A percentile compares a stretch with the other conserved stretches of the same genome.
Conservation (phyloP, 202 grass and related monocot genomes). For the Setaria viridis region DNA sequence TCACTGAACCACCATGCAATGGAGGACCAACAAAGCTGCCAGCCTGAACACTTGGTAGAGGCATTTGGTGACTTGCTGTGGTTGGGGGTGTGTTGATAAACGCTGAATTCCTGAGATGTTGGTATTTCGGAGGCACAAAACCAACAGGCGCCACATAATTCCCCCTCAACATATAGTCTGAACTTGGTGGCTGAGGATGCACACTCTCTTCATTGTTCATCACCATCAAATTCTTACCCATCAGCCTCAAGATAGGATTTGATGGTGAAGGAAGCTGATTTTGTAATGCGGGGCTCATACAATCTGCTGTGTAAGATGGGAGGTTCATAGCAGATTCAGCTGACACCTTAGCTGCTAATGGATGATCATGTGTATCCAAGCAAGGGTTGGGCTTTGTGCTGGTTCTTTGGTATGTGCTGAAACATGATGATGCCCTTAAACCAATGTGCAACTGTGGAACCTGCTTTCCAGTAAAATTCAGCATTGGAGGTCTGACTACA, state of each 20-base stretch:
- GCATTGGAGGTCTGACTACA: slow-evolving; percentile 34
- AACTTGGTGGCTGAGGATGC: slow-evolving; percentile 57
- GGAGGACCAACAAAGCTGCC: slow-evolving; percentile 48
- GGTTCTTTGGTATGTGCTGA: slow-evolving; percentile 75
- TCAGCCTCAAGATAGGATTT: slow-evolving; percentile 85
- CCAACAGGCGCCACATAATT: slow-evolving; percentile 48
- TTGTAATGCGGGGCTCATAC: slow-evolving; percentile 51
- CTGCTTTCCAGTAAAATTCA: slow-evolving; percentile 56
- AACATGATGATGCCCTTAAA: slow-evolving; percentile 64
- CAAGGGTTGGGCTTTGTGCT: slow-evolving; percentile 52
- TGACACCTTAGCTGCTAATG: slow-evolving; percentile 42
- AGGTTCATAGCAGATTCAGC: slow-evolving; percentile 47
- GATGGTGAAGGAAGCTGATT: slow-evolving; percentile 64
- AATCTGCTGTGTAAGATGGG: slow-evolving; percentile 43
- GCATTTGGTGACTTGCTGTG: slow-evolving; percentile 47
- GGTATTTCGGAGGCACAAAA: slow-evolving; percentile 62
- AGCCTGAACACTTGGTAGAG: slow-evolving; percentile 47
- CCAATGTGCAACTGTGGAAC: slow-evolving; percentile 78
- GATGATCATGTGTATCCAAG: slow-evolving; percentile 53
- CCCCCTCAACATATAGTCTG: slow-evolving; percentile 46
- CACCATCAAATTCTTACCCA: slow-evolving; percentile 96
- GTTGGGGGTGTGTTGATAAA: slow-evolving; percentile 53
- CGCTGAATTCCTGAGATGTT: slow-evolving; percentile 48
- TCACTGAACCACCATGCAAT: slow-evolving; percentile 50
- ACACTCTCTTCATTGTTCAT: slow-evolving; percentile 77